These are phyloP conservation scores for Aspergillus piperis DNA, from an alignment of 2,329 filamentous ascomycete species.

Conservation along the genomic window DNA sequence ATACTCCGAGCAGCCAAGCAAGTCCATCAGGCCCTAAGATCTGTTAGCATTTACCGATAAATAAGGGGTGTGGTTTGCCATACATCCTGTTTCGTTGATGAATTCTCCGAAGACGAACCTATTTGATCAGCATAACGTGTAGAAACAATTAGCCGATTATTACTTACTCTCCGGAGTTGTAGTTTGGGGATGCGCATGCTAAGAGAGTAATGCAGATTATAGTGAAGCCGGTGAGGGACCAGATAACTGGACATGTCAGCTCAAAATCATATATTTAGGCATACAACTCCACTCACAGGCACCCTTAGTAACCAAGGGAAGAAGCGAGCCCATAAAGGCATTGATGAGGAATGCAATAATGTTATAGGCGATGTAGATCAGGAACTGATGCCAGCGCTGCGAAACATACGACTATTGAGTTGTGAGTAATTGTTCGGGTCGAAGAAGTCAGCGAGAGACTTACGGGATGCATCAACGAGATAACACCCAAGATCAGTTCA, in stretches of 20 bases:
- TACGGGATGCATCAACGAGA: conserved; percentile 60
- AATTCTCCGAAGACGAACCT: conserved; percentile 63
- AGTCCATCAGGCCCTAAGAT: conserved; percentile 61
- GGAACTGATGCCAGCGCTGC: conserved; percentile 70
- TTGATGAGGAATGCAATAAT: conserved; percentile 65
- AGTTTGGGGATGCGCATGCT: conserved; percentile 65
- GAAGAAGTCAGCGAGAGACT: not conserved
- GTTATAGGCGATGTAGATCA: conserved; percentile 69
- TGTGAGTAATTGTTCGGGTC: not conserved
- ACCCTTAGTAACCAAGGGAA: conserved; percentile 67
- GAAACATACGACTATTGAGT: conserved; percentile 49
- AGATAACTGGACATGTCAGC: conserved; percentile 51
- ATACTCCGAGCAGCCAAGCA: conserved; percentile 48
- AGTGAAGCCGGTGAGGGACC: conserved; percentile 68
- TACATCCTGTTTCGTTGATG: conserved; percentile 66
- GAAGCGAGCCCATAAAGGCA: conserved; percentile 61
- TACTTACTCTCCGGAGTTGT: conserved; percentile 62
- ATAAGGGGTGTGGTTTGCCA: not conserved
- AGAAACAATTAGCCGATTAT: not conserved
- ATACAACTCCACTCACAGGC: conserved; percentile 48
- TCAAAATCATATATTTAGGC: not conserved
- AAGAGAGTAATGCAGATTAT: conserved; percentile 71
- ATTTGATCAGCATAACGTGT: conserved; percentile 11
- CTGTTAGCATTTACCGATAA: conserved; percentile 16
- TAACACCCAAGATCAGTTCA: conserved; percentile 66